Base-by-base conservation (phyloP, 1,284 basidiomycete species). In the Ustilago hordei region DNA sequence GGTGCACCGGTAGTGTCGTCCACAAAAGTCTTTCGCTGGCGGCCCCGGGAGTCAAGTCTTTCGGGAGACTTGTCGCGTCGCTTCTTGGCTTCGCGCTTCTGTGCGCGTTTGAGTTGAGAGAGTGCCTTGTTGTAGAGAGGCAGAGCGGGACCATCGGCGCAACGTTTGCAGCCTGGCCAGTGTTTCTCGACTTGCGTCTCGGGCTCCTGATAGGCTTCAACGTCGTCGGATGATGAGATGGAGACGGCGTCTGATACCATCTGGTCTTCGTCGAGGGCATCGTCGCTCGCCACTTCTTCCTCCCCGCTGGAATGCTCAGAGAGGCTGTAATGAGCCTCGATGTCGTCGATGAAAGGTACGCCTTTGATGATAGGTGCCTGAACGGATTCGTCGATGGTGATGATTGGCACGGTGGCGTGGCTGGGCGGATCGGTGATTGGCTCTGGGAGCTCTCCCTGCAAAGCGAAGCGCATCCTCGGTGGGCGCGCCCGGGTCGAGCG, bases 141-240 rank as follows among this genome's bases (percentile, higher is more conserved):
- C 35, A 72, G 39, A 13, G 69, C 52, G 0, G 77, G 77, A 12
- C 63, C 59, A 31, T 73, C 77, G 0, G 32, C 48, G 60, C 77
- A 79, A 12, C 68, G 60, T 36, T 69, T 69, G 60, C 77, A 79
- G 4, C 17, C 50, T 5, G 57, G 58, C 69, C 69, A 76, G 62
- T 79, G 73, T 32, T 55, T 50, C 19, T 75, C 65, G 55, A 71
- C 32, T 11, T 53, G 34, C 45, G 60, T 34, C 15, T 71, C 50
- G 3, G 75, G 69, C 35, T 60, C 55, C 23, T 68, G 15, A 38
- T 71, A 71, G 12, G 45, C 17, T 6, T 67, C 62, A 2, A 34
- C 34, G 1, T 54, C 61, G 13, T 71, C 69, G 58, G 52, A 63
- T 6, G 67, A 69, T 38, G 38, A 47, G 31, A 39, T 48, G 38